Evolutionary conservation across 306 rosid genomes (phyloP).

Genomic region (Quercus engelmannii): DNA sequence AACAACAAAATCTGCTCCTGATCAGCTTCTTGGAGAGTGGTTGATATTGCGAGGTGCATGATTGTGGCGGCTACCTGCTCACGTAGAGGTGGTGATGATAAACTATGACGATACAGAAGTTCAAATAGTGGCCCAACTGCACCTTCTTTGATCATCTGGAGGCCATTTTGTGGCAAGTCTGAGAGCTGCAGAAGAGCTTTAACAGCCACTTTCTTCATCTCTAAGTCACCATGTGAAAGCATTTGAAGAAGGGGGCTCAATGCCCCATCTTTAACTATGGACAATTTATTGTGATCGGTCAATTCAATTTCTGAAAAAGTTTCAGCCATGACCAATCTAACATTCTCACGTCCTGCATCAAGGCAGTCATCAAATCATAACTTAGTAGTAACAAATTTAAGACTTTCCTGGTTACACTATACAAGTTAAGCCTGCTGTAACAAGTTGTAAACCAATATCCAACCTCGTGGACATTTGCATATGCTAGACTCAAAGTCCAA

Average conservation of each 20-base stretch:
- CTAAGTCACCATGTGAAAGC: constrained; percentile 40
- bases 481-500: not conserved
- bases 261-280: constrained; percentile 44
- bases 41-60: constrained; percentile 53
- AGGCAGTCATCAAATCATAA: not conserved
- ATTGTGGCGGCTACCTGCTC: constrained; percentile 54
- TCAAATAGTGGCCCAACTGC: constrained; percentile 46
- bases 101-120: constrained; percentile 51
- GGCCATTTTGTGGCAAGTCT: constrained; percentile 53
- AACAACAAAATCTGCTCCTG: constrained; percentile 36
- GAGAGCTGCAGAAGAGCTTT: constrained; percentile 52
- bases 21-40: constrained; percentile 37
- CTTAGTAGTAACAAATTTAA: not conserved
- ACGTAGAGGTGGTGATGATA: constrained; percentile 31
- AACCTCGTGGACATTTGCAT: not conserved
- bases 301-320: constrained; percentile 50
- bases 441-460: not conserved
- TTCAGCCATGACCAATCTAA: constrained; percentile 43
- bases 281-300: constrained; percentile 51
- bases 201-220: constrained; percentile 41
- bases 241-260: constrained; percentile 51
- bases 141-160: constrained; percentile 52
- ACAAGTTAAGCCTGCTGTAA: not conserved
- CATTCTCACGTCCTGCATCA: constrained; percentile 41
- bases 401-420: not conserved